Percentiles rank a stretch among this genome's conserved stretches.
phyloP scores from a whole-genome alignment of 1,284 basidiomycete genomes.

The Phylloboletellus chloephorus region DNA sequence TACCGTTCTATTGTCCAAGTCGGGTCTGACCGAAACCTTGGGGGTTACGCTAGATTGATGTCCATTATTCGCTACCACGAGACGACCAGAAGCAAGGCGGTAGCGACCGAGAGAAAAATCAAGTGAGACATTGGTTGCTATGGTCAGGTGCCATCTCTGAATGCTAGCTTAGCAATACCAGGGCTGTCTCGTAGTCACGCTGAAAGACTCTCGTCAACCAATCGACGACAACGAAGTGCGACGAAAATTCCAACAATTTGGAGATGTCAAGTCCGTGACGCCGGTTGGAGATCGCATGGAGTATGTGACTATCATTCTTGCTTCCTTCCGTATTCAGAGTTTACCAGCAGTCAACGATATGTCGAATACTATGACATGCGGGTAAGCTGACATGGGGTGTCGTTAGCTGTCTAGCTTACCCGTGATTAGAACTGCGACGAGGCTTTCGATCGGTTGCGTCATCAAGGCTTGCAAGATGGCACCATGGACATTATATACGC shows the following conservation, averaged over 20 bases:
- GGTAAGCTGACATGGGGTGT: slow-evolving; percentile 38
- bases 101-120: slow-evolving; percentile 83
- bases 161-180: slow-evolving; percentile 50
- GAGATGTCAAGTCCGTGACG: slow-evolving; percentile 81
- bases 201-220: slow-evolving; percentile 65
- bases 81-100: slow-evolving; percentile 70
- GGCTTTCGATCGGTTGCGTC: slow-evolving; percentile 76
- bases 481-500: slow-evolving; percentile 82
- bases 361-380: slow-evolving; percentile 88
- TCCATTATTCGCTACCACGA: slow-evolving; percentile 93
- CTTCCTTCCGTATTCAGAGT: slow-evolving; percentile 1
- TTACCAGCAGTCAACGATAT: slow-evolving; percentile 76
- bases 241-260: slow-evolving; percentile 79
- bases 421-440: slow-evolving; percentile 60
- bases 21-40: slow-evolving; percentile 1
- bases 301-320: slow-evolving; percentile 40
- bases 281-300: slow-evolving; percentile 62
- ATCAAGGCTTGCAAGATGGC: slow-evolving; percentile 77
- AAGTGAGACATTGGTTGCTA: slow-evolving; percentile 45
- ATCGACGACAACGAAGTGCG: slow-evolving; percentile 83
- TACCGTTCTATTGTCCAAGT: background rate
- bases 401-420: slow-evolving; percentile 11
- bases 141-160: slow-evolving; percentile 5
- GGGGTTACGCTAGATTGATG: slow-evolving; percentile 71
- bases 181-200: slow-evolving; percentile 77